These are phyloP conservation scores for Chaetomium fimeti DNA, from an alignment of 495 filamentous ascomycete species.

Conservation along the genomic window DNA sequence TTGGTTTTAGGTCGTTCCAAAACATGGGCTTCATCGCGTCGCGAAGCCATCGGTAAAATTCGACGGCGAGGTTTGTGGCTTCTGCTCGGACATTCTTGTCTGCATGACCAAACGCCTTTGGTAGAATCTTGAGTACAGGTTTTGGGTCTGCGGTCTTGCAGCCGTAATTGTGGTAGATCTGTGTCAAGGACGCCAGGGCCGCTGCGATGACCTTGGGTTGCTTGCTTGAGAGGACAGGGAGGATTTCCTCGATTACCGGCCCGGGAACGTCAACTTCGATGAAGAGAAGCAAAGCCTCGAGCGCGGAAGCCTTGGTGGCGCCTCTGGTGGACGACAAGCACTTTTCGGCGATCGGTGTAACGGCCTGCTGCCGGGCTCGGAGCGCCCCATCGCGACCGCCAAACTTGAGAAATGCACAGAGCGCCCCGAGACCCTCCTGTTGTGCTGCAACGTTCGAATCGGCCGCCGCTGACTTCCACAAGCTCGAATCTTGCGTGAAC, in stretches of 20 bases:
- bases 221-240: conserved; percentile 85
- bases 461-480: conserved; percentile 90
- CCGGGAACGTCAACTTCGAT: conserved; percentile 85
- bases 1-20: conserved; percentile 92
- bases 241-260: conserved; percentile 84
- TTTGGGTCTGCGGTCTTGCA: conserved; percentile 97
- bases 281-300: conserved; percentile 85
- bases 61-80: conserved; percentile 85
- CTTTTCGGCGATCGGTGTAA: conserved; percentile 84
- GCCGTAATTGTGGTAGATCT: conserved; percentile 88
- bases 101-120: conserved; percentile 90
- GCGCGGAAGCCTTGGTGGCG: conserved; percentile 78
- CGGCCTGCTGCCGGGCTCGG: conserved; percentile 71
- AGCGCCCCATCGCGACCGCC: conserved; percentile 75
- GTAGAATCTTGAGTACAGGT: conserved; percentile 83
- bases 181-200: conserved; percentile 71
- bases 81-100: conserved; percentile 99
- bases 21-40: conserved; percentile 99
- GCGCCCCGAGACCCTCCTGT: conserved; percentile 81
- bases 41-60: conserved; percentile 94
- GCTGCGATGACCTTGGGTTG: conserved; percentile 92
- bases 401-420: conserved; percentile 88
- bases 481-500: conserved; percentile 76
- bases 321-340: conserved; percentile 82
- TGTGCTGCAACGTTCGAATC: conserved; percentile 98